phyloP scores from a whole-genome alignment of 805 yeast genomes.

The Saccharomyces kudriavzevii region DNA sequence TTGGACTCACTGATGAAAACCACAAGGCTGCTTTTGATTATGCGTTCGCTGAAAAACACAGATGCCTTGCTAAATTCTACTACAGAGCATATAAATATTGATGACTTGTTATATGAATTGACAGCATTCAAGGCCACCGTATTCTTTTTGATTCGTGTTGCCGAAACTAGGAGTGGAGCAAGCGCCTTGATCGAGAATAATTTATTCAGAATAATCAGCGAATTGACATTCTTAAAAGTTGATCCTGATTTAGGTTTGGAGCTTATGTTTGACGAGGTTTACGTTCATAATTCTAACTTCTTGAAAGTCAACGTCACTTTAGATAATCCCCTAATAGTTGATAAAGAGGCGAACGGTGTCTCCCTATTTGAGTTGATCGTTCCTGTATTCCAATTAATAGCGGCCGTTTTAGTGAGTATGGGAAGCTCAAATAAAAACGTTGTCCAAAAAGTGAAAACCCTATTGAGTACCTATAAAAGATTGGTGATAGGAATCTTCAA shows the following conservation, averaged over 20 bases:
- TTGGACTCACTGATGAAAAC: constrained; percentile 53
- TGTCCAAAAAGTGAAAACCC: constrained; percentile 41
- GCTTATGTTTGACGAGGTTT: constrained; percentile 36
- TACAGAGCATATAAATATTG: constrained; percentile 37
- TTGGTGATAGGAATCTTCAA: constrained; percentile 57
- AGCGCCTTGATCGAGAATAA: constrained; percentile 66
- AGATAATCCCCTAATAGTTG: constrained; percentile 41
- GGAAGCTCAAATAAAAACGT: constrained; percentile 68
- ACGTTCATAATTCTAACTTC: constrained; percentile 25
- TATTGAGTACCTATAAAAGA: constrained; percentile 46
- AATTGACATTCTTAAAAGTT: constrained; percentile 47
- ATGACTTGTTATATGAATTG: constrained; percentile 58
- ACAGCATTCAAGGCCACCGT: constrained; percentile 69
- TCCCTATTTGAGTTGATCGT: constrained; percentile 61
- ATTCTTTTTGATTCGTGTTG: constrained; percentile 62
- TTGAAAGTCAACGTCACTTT: constrained; percentile 41
- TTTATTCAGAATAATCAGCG: constrained; percentile 52
- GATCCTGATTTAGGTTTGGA: constrained; percentile 78
- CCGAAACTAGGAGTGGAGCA: constrained; percentile 73
- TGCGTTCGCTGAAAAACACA: constrained; percentile 58
- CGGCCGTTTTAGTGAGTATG: constrained; percentile 60
- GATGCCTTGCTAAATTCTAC: constrained; percentile 49
- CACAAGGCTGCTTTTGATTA: constrained; percentile 57
- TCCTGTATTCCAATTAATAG: constrained; percentile 65
- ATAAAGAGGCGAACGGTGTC: constrained; percentile 28